phyloP scores from a whole-genome alignment of 495 filamentous ascomycete genomes.

The Elasticomyces elasticus region DNA sequence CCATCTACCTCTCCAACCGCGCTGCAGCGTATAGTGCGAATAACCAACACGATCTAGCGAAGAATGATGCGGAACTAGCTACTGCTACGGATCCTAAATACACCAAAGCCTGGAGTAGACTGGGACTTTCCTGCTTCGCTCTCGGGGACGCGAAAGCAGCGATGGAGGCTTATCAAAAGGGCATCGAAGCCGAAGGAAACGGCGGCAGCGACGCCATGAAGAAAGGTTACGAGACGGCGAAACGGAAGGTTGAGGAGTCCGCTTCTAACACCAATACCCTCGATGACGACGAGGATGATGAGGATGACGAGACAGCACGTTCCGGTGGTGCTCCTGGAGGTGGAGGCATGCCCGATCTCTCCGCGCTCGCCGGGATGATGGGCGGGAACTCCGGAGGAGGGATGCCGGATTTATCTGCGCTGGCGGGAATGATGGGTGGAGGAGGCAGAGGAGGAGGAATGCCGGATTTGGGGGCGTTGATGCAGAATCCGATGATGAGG shows the following conservation, averaged over 20 bases:
- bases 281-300: conserved; percentile 41
- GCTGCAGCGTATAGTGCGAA: conserved; percentile 80
- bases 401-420: conserved; percentile 66
- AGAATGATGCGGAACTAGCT: conserved; percentile 78
- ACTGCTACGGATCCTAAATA: conserved; percentile 79
- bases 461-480: conserved; percentile 75
- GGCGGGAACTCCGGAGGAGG: conserved; percentile 53
- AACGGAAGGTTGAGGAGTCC: conserved; percentile 71
- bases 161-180: conserved; percentile 89
- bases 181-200: conserved; percentile 87
- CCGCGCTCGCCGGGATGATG: conserved; percentile 61
- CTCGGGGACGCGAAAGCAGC: conserved; percentile 78
- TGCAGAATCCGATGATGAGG: conserved; percentile 96
- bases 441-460: conserved; percentile 56
- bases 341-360: conserved; percentile 62
- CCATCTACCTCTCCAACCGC: conserved; percentile 95
- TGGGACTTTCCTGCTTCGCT: conserved; percentile 83
- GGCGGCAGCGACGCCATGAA: conserved; percentile 88
- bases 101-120: conserved; percentile 88
- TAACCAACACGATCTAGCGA: conserved; percentile 70
- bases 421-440: conserved; percentile 65
- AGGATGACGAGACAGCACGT: conserved; percentile 38
- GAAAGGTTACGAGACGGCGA: conserved; percentile 86
- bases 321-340: conserved; percentile 32
- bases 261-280: no score